Evolutionary conservation across 2,329 filamentous ascomycete species (phyloP).

Genomic region (Rhynchosporium graminicola): DNA sequence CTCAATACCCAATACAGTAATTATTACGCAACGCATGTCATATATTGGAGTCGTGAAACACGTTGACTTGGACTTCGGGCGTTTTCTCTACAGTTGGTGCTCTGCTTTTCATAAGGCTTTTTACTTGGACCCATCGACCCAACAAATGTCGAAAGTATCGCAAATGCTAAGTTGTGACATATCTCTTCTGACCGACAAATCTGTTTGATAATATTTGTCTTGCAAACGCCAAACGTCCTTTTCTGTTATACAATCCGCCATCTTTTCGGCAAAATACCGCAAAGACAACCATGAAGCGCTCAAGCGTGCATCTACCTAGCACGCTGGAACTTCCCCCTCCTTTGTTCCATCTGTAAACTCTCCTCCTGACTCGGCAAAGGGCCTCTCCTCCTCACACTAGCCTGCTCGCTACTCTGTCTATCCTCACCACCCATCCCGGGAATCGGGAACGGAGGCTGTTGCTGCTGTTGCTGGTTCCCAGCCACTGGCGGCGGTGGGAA

Average conservation of each 20-base stretch:
- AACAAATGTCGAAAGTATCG: no score
- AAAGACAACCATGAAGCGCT: not conserved
- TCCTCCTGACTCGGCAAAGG: slow-evolving; percentile 84
- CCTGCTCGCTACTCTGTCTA: slow-evolving; percentile 36
- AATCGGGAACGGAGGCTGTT: slow-evolving; percentile 40
- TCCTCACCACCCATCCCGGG: slow-evolving; percentile 40
- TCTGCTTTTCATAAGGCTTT: no score
- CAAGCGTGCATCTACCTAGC: slow-evolving; percentile 30
- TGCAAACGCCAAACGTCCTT: slow-evolving; percentile 13
- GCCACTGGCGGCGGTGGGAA: not conserved
- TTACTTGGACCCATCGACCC: no score
- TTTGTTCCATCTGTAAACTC: slow-evolving; percentile 76
- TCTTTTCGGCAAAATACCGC: not conserved
- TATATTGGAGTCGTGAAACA: no score
- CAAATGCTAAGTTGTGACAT: no score
- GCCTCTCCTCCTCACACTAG: slow-evolving; percentile 56
- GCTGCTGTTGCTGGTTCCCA: slow-evolving; percentile 36
- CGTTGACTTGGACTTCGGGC: no score
- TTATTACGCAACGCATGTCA: not conserved
- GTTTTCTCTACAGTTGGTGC: no score
- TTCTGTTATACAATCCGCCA: slow-evolving; percentile 26
- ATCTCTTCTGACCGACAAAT: no score
- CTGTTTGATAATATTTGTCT: not conserved
- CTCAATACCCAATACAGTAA: slow-evolving; percentile 4
- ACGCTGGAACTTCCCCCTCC: slow-evolving; percentile 60